phyloP scores from a whole-genome alignment of 1,284 basidiomycete species.

The Coriolopsis trogii region DNA sequence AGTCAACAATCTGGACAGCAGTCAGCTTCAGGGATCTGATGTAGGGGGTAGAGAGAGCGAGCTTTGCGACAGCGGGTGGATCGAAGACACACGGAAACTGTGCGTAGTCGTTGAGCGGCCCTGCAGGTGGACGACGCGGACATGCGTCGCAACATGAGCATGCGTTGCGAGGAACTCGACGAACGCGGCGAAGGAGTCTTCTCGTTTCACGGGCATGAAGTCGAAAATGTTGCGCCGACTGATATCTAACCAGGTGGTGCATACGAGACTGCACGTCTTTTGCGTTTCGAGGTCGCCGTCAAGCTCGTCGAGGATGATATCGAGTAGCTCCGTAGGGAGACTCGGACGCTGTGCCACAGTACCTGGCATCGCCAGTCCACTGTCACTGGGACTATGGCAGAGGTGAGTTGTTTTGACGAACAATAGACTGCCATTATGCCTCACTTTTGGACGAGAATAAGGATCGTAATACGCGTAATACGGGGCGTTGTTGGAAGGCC shows the following conservation, averaged over 20 bases:
- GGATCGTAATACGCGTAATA: too few relatives aligned
- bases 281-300: background rate
- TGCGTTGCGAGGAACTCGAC: background rate
- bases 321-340: background rate
- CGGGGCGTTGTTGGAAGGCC: too few relatives aligned
- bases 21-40: too few relatives aligned
- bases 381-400: too few relatives aligned
- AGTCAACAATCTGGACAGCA: too few relatives aligned
- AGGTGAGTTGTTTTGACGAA: too few relatives aligned
- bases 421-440: too few relatives aligned
- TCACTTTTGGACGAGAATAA: too few relatives aligned
- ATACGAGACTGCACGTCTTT: background rate
- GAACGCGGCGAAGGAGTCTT: background rate
- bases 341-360: too few relatives aligned
- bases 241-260: background rate
- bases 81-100: background rate
- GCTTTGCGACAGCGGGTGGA: background rate
- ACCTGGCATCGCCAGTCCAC: too few relatives aligned
- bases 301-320: background rate
- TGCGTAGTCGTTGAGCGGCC: background rate
- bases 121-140: background rate
- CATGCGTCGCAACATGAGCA: background rate
- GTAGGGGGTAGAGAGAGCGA: background rate
- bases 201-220: background rate
- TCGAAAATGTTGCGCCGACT: background rate